phyloP scores from a whole-genome alignment of 2,329 filamentous ascomycete genomes.

The Fusarium devonianum region DNA sequence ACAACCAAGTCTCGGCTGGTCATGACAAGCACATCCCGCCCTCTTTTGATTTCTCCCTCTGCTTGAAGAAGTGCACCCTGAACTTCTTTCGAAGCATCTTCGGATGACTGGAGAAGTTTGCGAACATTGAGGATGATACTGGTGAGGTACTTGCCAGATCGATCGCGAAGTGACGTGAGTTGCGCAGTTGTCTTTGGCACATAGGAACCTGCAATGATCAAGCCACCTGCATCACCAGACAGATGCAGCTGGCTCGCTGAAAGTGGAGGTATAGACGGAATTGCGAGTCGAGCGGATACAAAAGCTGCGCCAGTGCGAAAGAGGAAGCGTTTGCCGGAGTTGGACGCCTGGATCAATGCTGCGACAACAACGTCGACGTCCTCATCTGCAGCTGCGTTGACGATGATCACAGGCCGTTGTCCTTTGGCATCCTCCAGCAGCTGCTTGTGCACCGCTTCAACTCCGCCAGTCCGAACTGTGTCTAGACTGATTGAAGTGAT shows the following conservation, averaged over 20 bases:
- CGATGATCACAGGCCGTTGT: constrained; percentile 51
- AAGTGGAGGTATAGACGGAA: constrained; percentile 58
- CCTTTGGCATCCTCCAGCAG: constrained; percentile 47
- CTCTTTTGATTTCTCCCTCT: constrained; percentile 50
- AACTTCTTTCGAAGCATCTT: constrained; percentile 44
- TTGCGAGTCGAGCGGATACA: constrained; percentile 58
- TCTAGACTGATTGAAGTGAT: constrained; percentile 54
- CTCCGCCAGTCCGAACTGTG: constrained; percentile 57
- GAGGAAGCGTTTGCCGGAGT: constrained; percentile 45
- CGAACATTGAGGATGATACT: constrained; percentile 58
- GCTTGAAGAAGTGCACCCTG: constrained; percentile 43
- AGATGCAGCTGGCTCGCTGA: constrained; percentile 54
- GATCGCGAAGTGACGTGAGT: constrained; percentile 51
- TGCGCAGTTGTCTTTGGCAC: constrained; percentile 67
- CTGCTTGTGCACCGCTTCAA: constrained; percentile 50
- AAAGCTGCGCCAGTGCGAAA: constrained; percentile 53
- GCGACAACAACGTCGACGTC: constrained; percentile 64
- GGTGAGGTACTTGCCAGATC: constrained; percentile 50
- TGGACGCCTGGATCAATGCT: constrained; percentile 52
- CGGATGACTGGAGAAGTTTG: constrained; percentile 52
- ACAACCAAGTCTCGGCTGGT: constrained; percentile 62
- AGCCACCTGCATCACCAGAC: constrained; percentile 51
- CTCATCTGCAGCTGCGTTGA: constrained; percentile 61
- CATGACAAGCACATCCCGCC: constrained; percentile 65
- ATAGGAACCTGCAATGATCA: constrained; percentile 65